phyloP scores from a whole-genome alignment of 2,329 filamentous ascomycete genomes.

The Phyllosticta citrichinensis region DNA sequence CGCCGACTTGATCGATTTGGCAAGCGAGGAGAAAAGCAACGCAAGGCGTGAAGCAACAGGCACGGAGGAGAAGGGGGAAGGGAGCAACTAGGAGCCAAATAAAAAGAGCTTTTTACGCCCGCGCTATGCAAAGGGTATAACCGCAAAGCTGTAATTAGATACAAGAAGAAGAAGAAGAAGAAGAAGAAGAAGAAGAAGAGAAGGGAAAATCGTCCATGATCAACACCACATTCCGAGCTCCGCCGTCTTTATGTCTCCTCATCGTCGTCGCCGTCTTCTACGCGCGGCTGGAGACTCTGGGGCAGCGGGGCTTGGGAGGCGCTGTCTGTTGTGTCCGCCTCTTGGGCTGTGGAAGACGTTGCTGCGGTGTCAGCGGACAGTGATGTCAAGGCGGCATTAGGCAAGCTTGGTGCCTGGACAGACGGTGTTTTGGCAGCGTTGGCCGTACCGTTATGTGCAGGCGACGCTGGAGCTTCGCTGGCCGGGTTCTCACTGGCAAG shows the following conservation, averaged over 20 bases:
- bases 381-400: not conserved
- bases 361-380: not conserved
- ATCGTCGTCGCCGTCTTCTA: constrained; percentile 7
- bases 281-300: not conserved
- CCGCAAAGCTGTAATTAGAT: not conserved
- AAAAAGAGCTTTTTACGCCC: not conserved
- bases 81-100: no score
- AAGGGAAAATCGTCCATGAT: not conserved
- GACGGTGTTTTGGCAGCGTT: not conserved
- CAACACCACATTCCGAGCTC: not conserved
- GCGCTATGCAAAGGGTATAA: constrained; percentile 11
- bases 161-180: not conserved
- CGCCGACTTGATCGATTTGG: no score
- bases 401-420: not conserved
- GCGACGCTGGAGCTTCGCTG: not conserved
- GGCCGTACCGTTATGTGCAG: not conserved
- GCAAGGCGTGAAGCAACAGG: no score
- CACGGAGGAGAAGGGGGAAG: not conserved
- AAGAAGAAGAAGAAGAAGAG: not conserved
- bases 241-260: not conserved
- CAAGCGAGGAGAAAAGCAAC: no score
- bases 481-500: not conserved
- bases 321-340: not conserved
- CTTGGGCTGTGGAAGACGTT: not conserved
- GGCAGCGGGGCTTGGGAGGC: not conserved